Percentiles rank a stretch among this genome's conserved stretches.
phyloP scores from a whole-genome alignment of 2,329 filamentous ascomycete species.

The Colletotrichum cereale region DNA sequence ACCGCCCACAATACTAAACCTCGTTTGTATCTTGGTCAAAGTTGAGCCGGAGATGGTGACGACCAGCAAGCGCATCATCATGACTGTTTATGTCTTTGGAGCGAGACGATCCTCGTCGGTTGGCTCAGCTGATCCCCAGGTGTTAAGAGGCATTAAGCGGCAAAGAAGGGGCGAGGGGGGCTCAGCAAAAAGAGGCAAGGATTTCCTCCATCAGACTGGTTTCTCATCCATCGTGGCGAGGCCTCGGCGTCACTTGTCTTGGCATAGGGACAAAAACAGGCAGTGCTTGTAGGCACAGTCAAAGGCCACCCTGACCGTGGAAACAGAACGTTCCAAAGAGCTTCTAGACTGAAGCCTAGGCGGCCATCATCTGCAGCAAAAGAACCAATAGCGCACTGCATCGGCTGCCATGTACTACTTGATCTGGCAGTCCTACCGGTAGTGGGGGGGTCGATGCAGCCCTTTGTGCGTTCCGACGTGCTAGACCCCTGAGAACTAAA shows the following conservation, averaged over 20 bases:
- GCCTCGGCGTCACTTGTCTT: background rate
- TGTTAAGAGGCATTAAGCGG: background rate
- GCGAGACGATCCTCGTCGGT: background rate
- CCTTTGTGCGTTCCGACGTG: background rate
- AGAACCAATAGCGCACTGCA: slow-evolving; percentile 6
- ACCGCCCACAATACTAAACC: background rate
- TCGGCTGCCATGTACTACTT: background rate
- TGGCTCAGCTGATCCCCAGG: background rate
- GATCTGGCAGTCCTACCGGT: slow-evolving; percentile 16
- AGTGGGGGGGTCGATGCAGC: slow-evolving; percentile 2
- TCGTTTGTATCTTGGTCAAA: background rate
- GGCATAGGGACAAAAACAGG: background rate
- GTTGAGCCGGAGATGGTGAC: background rate
- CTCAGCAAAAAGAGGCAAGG: too few relatives aligned
- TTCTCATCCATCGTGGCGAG: background rate
- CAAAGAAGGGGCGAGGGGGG: too few relatives aligned
- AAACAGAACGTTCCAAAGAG: background rate
- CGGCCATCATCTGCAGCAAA: background rate
- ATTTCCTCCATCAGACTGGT: background rate
- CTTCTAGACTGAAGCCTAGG: slow-evolving; percentile 17
- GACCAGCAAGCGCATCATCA: background rate
- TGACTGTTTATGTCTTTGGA: background rate
- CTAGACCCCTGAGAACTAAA: slow-evolving; percentile 1
- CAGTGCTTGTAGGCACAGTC: too few relatives aligned
- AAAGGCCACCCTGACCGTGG: slow-evolving; percentile 11